These are phyloP conservation scores for Colletotrichum higginsianum DNA, from an alignment of 2,329 filamentous ascomycete species.

Conservation along the genomic window DNA sequence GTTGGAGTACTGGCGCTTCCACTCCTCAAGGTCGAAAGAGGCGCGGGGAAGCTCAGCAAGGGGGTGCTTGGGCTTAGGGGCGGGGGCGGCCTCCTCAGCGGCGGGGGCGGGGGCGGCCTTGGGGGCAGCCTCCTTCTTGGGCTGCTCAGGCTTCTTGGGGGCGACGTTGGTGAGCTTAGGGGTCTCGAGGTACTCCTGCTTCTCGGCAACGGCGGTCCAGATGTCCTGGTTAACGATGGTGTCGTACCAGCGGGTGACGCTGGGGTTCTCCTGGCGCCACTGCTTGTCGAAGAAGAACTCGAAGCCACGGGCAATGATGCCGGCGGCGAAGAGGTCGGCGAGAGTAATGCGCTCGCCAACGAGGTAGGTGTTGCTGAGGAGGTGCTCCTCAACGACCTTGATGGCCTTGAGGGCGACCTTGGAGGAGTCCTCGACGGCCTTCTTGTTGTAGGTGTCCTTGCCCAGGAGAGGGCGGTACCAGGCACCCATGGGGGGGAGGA, in stretches of 20 bases:
- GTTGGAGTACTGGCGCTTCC: slow-evolving; percentile 99
- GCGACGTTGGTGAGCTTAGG: slow-evolving; percentile 78
- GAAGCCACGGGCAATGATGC: slow-evolving; percentile 89
- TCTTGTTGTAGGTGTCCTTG: slow-evolving; percentile 95
- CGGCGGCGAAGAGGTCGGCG: slow-evolving; percentile 89
- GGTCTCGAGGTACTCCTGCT: slow-evolving; percentile 85
- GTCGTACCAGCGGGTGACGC: slow-evolving; percentile 93
- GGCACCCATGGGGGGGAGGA: slow-evolving; percentile 79
- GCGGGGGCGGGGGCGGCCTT: slow-evolving; percentile 59
- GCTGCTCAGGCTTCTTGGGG: slow-evolving; percentile 84
- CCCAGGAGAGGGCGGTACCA: slow-evolving; percentile 93
- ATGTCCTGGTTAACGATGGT: slow-evolving; percentile 94
- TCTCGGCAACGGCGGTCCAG: slow-evolving; percentile 84
- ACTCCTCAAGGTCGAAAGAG: slow-evolving; percentile 91
- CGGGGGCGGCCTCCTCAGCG: slow-evolving; percentile 66
- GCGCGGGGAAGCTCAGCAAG: slow-evolving; percentile 87
- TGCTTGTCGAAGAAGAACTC: slow-evolving; percentile 94
- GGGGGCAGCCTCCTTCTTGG: slow-evolving; percentile 72
- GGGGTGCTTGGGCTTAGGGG: slow-evolving; percentile 97
- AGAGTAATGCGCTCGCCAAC: slow-evolving; percentile 98
- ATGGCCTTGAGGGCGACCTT: slow-evolving; percentile 79
- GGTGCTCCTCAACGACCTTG: slow-evolving; percentile 85
- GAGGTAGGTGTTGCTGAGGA: slow-evolving; percentile 94
- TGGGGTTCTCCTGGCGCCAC: slow-evolving; percentile 87
- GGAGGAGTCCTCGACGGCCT: slow-evolving; percentile 85